A percentile compares a stretch with the other conserved stretches of the same genome.
These are phyloP conservation scores for Candida pseudofarinosa DNA, from an alignment of 805 yeast species.

Conservation along the genomic window DNA sequence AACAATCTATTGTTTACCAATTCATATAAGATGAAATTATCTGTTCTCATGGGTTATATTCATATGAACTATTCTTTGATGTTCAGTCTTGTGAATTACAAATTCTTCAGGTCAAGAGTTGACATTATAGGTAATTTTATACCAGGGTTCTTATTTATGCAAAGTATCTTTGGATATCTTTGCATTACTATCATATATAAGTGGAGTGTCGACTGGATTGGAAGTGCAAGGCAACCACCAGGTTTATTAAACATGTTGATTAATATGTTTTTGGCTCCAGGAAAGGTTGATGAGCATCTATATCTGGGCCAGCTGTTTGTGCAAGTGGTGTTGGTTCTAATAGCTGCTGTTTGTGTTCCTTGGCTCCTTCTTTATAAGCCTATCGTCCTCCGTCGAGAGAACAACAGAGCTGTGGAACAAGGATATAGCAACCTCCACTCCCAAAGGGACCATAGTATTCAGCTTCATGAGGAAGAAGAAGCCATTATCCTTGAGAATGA, in stretches of 20 bases:
- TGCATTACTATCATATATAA: slow-evolving; percentile 65
- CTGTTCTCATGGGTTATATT: slow-evolving; percentile 68
- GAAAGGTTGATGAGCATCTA: slow-evolving; percentile 59
- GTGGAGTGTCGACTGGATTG: slow-evolving; percentile 72
- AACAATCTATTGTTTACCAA: slow-evolving; percentile 65
- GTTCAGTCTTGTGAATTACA: slow-evolving; percentile 62
- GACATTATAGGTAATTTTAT: slow-evolving; percentile 71
- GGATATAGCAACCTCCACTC: slow-evolving; percentile 38
- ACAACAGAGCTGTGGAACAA: slow-evolving; percentile 28
- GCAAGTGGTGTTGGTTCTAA: slow-evolving; percentile 52
- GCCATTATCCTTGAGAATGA: slow-evolving; percentile 18
- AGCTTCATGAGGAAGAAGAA: slow-evolving; percentile 40
- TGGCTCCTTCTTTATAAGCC: slow-evolving; percentile 68
- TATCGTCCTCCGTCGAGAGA: slow-evolving; percentile 37
- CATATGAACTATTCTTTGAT: slow-evolving; percentile 72
- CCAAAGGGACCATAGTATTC: slow-evolving; percentile 24
- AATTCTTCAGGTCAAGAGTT: slow-evolving; percentile 53
- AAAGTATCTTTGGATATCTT: slow-evolving; percentile 69
- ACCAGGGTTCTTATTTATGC: slow-evolving; percentile 74
- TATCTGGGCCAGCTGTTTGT: slow-evolving; percentile 62
- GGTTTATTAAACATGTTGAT: slow-evolving; percentile 71
- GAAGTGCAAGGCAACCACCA: slow-evolving; percentile 60
- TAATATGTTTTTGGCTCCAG: slow-evolving; percentile 73
- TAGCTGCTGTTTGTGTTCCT: slow-evolving; percentile 71
- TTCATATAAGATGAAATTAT: slow-evolving; percentile 74